Evolutionary conservation across 805 yeast genomes (phyloP).

Genomic region (Starmerella riodocensis): DNA sequence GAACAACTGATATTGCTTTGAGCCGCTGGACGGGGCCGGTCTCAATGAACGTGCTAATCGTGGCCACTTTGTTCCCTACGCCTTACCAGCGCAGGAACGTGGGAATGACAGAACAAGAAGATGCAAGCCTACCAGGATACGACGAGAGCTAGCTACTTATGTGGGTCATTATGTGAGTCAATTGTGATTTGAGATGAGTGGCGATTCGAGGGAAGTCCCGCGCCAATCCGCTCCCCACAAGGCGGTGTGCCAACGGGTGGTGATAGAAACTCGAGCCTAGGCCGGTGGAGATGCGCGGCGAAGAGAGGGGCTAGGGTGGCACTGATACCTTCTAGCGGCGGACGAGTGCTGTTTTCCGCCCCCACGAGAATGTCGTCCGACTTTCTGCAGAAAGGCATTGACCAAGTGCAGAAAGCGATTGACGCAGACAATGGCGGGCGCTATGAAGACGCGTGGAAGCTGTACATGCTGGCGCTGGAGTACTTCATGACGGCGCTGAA

Average conservation of each 20-base stretch:
- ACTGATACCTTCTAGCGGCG: not conserved
- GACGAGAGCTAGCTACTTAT: too few relatives aligned
- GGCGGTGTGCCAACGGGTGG: not conserved
- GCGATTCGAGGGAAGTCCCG: not conserved
- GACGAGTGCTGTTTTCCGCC: not conserved
- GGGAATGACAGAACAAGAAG: too few relatives aligned
- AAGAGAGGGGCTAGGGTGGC: not conserved
- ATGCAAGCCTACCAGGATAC: too few relatives aligned
- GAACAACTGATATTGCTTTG: too few relatives aligned
- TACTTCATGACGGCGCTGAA: constrained; percentile 91
- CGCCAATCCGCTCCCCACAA: not conserved
- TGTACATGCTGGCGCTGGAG: constrained; percentile 85
- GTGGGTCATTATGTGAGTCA: too few relatives aligned
- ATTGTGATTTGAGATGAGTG: not conserved
- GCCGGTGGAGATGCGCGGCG: not conserved
- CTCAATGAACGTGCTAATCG: too few relatives aligned
- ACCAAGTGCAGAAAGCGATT: constrained; percentile 83
- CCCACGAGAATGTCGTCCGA: constrained; percentile 32
- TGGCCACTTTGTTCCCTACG: too few relatives aligned
- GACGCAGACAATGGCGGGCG: constrained; percentile 83
- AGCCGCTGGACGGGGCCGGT: too few relatives aligned
- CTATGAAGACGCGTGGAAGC: constrained; percentile 87
- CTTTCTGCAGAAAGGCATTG: constrained; percentile 88
- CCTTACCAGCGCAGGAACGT: too few relatives aligned
- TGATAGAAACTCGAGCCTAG: not conserved